Conservation (phyloP, 176 grass and related monocot genomes). For the Aegilops speltoides region DNA sequence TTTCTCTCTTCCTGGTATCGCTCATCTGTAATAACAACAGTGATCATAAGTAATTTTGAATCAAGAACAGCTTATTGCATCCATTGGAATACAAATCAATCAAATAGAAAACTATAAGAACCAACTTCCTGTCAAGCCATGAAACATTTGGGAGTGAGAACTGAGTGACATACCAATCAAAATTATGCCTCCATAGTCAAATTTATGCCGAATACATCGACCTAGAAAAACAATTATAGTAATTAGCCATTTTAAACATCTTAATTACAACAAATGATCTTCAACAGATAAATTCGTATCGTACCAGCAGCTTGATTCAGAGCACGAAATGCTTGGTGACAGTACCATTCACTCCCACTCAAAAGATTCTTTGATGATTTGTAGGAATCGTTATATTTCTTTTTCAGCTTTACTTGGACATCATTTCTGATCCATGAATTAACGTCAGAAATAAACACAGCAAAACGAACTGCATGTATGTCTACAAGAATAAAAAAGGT, state of each 20-base stretch:
- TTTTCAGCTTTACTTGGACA: slow-evolving; percentile 89
- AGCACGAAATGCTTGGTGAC: slow-evolving; percentile 96
- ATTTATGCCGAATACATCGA: slow-evolving; percentile 93
- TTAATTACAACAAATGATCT: slow-evolving; percentile 11
- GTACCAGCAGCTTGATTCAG: slow-evolving; percentile 95
- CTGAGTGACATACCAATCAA: slow-evolving; percentile 60
- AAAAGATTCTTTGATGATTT: slow-evolving; percentile 85
- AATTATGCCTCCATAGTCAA: slow-evolving; percentile 94
- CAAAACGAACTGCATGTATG: slow-evolving; percentile 10
- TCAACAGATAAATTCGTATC: slow-evolving; percentile 2
- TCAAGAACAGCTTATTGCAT: slow-evolving; percentile 13
- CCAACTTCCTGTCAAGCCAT: neutral
- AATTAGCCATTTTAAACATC: slow-evolving; percentile 35
- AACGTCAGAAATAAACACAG: slow-evolving; percentile 18
- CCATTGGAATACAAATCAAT: neutral
- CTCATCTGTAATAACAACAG: slow-evolving; percentile 65
- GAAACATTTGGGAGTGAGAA: slow-evolving; percentile 7
- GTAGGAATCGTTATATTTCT: slow-evolving; percentile 83
- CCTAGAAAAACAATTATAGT: slow-evolving; percentile 51
- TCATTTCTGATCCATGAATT: slow-evolving; percentile 76
- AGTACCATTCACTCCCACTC: slow-evolving; percentile 96
- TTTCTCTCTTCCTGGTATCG: slow-evolving; percentile 78
- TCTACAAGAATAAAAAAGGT: neutral
- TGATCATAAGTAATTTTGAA: slow-evolving; percentile 24
- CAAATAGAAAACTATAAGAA: slow-evolving; percentile 6